Percentiles rank a stretch among this genome's conserved stretches.
phyloP scores from a whole-genome alignment of 805 yeast species.

The Candida yuanshanica region DNA sequence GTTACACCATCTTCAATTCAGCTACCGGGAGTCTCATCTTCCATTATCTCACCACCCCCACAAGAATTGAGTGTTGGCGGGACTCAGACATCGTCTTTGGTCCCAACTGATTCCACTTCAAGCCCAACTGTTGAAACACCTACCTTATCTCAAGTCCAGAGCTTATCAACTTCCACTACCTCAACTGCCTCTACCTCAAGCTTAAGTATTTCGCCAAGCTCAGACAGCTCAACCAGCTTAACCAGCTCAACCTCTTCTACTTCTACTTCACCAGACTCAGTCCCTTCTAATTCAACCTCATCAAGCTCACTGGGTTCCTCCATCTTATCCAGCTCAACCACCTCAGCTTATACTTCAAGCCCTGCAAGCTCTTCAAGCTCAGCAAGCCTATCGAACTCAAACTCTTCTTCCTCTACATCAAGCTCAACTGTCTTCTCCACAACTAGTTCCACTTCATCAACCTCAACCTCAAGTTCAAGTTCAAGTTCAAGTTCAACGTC shows the following conservation, averaged over 20 bases:
- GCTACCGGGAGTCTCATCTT: too few species aligned
- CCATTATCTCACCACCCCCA: too few species aligned
- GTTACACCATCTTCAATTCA: not conserved
- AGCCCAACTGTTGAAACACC: not conserved
- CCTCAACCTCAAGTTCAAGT: slow-evolving; percentile 6
- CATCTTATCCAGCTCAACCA: slow-evolving; percentile 2
- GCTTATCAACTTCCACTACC: not conserved
- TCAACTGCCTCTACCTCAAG: slow-evolving; percentile 3
- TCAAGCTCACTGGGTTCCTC: slow-evolving; percentile 6
- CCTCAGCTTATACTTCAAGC: slow-evolving; percentile 4
- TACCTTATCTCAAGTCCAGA: not conserved
- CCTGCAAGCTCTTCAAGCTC: not conserved
- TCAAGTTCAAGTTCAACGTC: slow-evolving; percentile 8
- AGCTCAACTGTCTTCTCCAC: slow-evolving; percentile 3
- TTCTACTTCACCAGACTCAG: slow-evolving; percentile 4
- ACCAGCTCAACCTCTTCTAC: slow-evolving; percentile 6
- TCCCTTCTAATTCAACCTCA: slow-evolving; percentile 5
- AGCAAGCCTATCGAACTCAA: not conserved
- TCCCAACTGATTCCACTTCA: not conserved
- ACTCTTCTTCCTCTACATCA: slow-evolving; percentile 1
- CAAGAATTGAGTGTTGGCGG: too few species aligned
- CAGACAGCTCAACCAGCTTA: slow-evolving; percentile 3
- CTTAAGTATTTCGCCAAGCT: not conserved
- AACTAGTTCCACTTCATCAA: not conserved
- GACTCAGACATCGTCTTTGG: too few species aligned